Evolutionary conservation across 306 rosid species (phyloP).

Genomic region (Castanea mollissima): DNA sequence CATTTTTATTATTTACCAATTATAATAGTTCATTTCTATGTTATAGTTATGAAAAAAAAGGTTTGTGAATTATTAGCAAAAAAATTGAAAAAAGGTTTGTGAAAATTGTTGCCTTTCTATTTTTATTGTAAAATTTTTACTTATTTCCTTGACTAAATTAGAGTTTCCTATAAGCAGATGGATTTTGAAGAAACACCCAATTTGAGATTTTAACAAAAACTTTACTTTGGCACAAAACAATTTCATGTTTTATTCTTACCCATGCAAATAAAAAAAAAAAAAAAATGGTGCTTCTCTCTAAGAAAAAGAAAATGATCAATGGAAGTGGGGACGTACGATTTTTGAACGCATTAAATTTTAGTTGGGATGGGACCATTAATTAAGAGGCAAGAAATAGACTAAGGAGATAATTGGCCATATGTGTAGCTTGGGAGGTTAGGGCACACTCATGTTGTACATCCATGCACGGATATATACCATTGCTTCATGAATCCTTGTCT

Average conservation of each 20-base stretch:
- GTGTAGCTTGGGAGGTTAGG: slow-evolving; percentile 20
- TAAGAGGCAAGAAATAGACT: background rate
- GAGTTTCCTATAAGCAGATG: no score
- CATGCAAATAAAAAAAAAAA: background rate
- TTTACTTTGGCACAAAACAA: no score
- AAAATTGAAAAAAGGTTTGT: no score
- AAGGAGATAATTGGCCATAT: slow-evolving; percentile 2
- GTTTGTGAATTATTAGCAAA: no score
- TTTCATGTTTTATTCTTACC: background rate
- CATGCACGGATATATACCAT: background rate
- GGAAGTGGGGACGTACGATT: background rate
- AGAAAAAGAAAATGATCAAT: background rate
- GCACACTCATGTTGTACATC: slow-evolving; percentile 10
- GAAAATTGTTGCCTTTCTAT: no score
- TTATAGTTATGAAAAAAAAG: no score
- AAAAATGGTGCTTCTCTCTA: background rate
- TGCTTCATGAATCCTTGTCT: background rate
- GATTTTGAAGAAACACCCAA: no score
- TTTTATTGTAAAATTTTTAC: no score
- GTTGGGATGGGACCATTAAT: background rate
- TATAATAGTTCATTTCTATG: no score
- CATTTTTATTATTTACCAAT: no score
- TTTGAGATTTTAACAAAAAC: no score
- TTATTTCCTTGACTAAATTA: no score
- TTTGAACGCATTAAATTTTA: background rate